Conservation (phyloP, 257 asterid species). For the Vinca minor region DNA sequence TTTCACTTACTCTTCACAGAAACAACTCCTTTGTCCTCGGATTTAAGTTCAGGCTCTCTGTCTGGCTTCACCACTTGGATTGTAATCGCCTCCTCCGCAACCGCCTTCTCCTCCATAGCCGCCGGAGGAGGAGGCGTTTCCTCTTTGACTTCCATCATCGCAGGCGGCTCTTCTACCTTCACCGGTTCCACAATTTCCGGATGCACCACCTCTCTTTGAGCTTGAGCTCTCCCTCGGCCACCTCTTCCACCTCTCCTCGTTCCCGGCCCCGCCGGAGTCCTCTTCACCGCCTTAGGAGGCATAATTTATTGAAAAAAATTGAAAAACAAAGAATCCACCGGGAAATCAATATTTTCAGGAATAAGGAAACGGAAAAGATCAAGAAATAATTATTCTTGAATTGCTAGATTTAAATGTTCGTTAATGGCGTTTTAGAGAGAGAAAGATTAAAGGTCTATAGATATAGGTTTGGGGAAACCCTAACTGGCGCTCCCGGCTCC, state of each 20-base stretch:
- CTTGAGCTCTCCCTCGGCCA: conserved; percentile 23
- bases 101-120: conserved; percentile 16
- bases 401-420: background rate
- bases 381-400: background rate
- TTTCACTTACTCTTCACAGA: conserved; percentile 27
- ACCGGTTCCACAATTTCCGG: conserved; percentile 25
- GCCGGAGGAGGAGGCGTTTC: conserved; percentile 9
- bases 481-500: no score
- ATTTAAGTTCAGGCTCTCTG: conserved; percentile 9
- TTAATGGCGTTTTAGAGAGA: background rate
- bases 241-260: conserved; percentile 53
- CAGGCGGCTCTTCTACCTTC: conserved; percentile 32
- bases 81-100: no score
- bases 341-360: background rate
- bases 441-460: background rate
- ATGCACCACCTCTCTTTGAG: conserved; percentile 5
- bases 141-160: conserved; percentile 15
- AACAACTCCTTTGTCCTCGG: conserved; percentile 19
- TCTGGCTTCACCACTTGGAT: conserved; percentile 17
- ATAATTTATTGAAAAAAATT: conserved; percentile 18
- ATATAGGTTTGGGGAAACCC: conserved; percentile 6
- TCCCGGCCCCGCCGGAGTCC: conserved; percentile 69
- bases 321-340: background rate
- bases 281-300: conserved; percentile 71
- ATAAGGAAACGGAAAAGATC: background rate